Conservation (phyloP, 2,329 filamentous ascomycete species). For the Colletotrichum euphorbiae region DNA sequence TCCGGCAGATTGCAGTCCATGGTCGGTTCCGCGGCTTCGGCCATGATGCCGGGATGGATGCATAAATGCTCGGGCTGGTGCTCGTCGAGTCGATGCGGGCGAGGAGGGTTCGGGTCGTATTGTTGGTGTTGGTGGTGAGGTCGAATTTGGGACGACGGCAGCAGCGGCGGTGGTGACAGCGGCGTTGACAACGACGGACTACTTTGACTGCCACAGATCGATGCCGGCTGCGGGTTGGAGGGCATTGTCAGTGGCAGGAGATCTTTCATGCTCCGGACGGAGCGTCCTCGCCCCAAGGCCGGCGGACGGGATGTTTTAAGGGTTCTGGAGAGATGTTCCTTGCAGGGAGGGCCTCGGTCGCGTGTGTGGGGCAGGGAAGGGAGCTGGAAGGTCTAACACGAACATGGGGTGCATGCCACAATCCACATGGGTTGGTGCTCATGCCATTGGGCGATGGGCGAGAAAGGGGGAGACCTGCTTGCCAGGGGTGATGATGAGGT, state of each 20-base stretch:
- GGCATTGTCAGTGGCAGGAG: constrained; percentile 53
- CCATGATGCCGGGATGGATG: constrained; percentile 37
- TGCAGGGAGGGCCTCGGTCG: constrained; percentile 37
- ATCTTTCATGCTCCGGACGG: constrained; percentile 54
- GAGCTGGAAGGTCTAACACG: constrained; percentile 40
- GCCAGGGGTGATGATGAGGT: constrained; percentile 24
- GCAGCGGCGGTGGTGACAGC: constrained; percentile 9
- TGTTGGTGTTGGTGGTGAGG: constrained; percentile 13
- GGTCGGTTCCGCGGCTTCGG: constrained; percentile 42
- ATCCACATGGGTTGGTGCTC: constrained; percentile 38
- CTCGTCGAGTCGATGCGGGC: constrained; percentile 8
- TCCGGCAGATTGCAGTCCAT: constrained; percentile 65
- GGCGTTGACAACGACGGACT: constrained; percentile 4
- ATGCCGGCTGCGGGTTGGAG: constrained; percentile 34
- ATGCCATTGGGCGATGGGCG: constrained; percentile 38
- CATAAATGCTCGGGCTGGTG: constrained; percentile 17
- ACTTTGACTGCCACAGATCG: neutral
- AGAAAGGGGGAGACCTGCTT: constrained; percentile 30
- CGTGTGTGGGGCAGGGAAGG: constrained; percentile 40
- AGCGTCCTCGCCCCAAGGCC: constrained; percentile 46
- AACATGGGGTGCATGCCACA: constrained; percentile 42
- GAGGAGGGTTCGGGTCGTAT: neutral
- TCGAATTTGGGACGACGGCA: constrained; percentile 13
- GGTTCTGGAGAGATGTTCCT: constrained; percentile 39
- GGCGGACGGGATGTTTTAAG: constrained; percentile 40